Base-by-base conservation (phyloP, 345 rosid species). In the Crucihimalaya himalaica region DNA sequence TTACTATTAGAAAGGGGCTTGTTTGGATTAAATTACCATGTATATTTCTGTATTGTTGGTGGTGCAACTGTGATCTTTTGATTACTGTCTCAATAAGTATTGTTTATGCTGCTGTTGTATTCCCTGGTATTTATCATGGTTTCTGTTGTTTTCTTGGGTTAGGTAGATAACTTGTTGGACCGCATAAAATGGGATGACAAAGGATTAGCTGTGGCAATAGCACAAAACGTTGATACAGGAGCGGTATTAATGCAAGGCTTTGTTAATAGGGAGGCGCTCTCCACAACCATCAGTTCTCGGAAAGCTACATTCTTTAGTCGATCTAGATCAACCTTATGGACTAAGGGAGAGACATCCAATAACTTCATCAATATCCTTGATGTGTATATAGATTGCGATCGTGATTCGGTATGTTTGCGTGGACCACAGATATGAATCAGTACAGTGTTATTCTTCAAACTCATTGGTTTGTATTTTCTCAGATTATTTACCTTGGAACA, bases 201-300 rank as follows among this genome's bases (percentile, higher is more conserved):
- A 85, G 98, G 99, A 55, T 84, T 95, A 78, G 99, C 96, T 1
- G 97, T 92, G 83, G 96, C 89, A 56, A 90, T 95, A 48, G 99
- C 97, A 35, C 99, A 92, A 77, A 92, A 92, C 75, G 87, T 95
- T 47, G 96, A 92, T 78, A 85, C 96, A 0, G 97, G 97, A 74
- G 92, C 97, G 0, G 68, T 95, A 78, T 79, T 90, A 80, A 95
- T 95, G 96, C 99, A 95, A 87, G 99, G 96, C 28, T 95, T 95
- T 83, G 86, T 76, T 43, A 88, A 92, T 79, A 83, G 86, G 70
- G 97, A 88, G 63, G 97, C 97, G 25, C 79, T 90, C 20, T 86
- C 96, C 28, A 74, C 81, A 45, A 87, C 98, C 21, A 81, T 90
- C 42, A 81, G 85, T 68, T 86, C 91, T 35, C 78, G 78, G 19